Evolutionary conservation across 805 yeast species (phyloP).

Genomic region (Yamadazyma nakazawae): DNA sequence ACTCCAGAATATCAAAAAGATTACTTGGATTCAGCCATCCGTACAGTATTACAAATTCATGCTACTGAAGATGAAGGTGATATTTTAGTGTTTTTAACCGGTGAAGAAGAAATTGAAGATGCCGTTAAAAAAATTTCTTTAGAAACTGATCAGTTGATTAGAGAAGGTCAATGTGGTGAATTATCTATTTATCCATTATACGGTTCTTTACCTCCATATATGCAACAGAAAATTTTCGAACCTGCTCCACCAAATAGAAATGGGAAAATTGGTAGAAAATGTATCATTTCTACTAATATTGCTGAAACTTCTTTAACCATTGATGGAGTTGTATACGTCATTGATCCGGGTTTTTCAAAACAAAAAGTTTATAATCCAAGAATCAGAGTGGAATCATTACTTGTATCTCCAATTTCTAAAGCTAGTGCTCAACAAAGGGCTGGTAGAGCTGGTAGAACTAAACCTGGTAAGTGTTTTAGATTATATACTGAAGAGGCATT

Average conservation of each 20-base stretch:
- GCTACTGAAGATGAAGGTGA: constrained; percentile 96
- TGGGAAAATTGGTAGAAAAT: constrained; percentile 93
- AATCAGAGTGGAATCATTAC: constrained; percentile 87
- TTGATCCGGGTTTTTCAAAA: constrained; percentile 95
- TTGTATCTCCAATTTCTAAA: constrained; percentile 94
- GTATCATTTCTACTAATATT: constrained; percentile 88
- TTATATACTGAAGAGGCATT: constrained; percentile 96
- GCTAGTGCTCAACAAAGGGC: constrained; percentile 99
- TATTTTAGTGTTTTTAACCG: constrained; percentile 80
- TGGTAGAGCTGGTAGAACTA: constrained; percentile 99
- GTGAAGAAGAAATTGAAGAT: constrained; percentile 98
- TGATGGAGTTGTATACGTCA: constrained; percentile 95
- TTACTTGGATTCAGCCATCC: constrained; percentile 88
- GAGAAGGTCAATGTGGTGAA: constrained; percentile 92
- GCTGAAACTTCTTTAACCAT: constrained; percentile 98
- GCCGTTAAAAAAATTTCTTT: constrained; percentile 85
- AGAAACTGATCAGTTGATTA: constrained; percentile 83
- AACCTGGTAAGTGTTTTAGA: constrained; percentile 97
- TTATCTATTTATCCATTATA: constrained; percentile 86
- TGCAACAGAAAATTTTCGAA: constrained; percentile 90
- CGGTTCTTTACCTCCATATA: constrained; percentile 95
- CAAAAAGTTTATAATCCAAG: constrained; percentile 97
- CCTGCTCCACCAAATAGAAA: constrained; percentile 79
- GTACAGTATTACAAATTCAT: constrained; percentile 94
- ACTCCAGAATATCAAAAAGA: constrained; percentile 97